Conservation (phyloP, 352 stramenopile genomes). For the Phytophthora brassicae region DNA sequence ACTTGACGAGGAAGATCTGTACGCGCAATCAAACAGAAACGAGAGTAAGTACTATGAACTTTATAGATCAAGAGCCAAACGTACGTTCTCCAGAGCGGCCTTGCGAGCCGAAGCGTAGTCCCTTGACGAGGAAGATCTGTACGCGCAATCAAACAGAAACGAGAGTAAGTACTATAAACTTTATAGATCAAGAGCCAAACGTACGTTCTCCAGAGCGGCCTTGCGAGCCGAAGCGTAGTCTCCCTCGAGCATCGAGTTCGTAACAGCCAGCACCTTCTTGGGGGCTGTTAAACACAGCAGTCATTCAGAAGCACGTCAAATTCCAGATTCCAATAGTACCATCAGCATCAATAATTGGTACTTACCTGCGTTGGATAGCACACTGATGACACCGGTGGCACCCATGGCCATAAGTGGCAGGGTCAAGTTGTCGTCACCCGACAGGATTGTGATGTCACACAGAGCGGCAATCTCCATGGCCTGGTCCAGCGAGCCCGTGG, state of each 20-base stretch:
- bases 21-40: neutral
- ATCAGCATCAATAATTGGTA: conserved; percentile 6
- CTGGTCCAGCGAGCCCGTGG: conserved; percentile 92
- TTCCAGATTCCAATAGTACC: neutral
- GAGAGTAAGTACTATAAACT: conserved; percentile 3
- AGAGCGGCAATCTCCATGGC: conserved; percentile 87
- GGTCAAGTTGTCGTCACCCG: conserved; percentile 90
- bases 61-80: conserved; percentile 18
- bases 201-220: conserved; percentile 84
- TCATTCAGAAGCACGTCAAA: conserved; percentile 1
- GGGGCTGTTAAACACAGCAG: conserved; percentile 55
- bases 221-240: conserved; percentile 82
- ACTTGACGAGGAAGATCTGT: conserved; percentile 90
- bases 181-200: conserved; percentile 19
- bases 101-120: conserved; percentile 82
- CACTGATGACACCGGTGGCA: conserved; percentile 89
- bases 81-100: conserved; percentile 84
- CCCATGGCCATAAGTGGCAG: conserved; percentile 90
- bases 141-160: neutral
- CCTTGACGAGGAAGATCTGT: conserved; percentile 90
- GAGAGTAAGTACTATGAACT: conserved; percentile 4
- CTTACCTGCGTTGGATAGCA: conserved; percentile 88
- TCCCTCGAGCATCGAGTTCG: conserved; percentile 70
- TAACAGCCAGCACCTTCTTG: conserved; percentile 85
- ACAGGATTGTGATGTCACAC: conserved; percentile 92